A percentile compares a stretch with the other conserved stretches of the same genome.
Conservation (phyloP, 176 grass and related monocot genomes). For the Cenchrus americanus region DNA sequence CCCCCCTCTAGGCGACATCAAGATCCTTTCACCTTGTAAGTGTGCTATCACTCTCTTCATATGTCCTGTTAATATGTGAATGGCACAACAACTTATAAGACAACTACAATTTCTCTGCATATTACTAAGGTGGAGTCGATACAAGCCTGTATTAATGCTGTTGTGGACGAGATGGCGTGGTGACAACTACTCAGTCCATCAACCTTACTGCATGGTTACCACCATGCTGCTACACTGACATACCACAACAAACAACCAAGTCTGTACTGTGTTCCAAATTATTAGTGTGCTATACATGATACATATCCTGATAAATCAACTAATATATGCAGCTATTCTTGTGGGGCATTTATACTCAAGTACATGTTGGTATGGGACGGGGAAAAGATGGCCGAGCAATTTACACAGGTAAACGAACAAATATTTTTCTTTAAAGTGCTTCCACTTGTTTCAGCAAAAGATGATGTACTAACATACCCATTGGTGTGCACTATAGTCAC, state of each 20-base stretch:
- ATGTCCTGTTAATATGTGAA: not conserved
- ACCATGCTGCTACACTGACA: too few relatives aligned
- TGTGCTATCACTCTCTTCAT: not conserved
- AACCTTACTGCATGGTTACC: not conserved
- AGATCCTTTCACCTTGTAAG: too few relatives aligned
- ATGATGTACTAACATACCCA: too few relatives aligned
- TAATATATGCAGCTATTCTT: not conserved
- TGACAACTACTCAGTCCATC: not conserved
- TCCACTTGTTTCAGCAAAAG: not conserved
- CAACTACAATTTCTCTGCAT: accelerated
- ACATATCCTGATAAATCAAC: not conserved
- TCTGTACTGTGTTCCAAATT: not conserved
- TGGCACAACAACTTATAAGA: not conserved
- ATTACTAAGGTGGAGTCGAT: not conserved
- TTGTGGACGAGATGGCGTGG: not conserved
- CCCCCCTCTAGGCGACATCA: too few relatives aligned
- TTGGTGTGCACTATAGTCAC: not conserved
- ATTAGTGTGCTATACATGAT: too few relatives aligned
- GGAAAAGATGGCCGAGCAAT: not conserved
- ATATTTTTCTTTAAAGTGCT: not conserved
- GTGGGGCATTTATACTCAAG: not conserved
- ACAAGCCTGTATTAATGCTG: not conserved
- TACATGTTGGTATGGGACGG: not conserved
- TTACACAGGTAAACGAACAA: not conserved
- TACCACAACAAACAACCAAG: not conserved